Base-by-base conservation (phyloP, 2,329 filamentous ascomycete genomes). In the Xylariomycetidae sp. region DNA sequence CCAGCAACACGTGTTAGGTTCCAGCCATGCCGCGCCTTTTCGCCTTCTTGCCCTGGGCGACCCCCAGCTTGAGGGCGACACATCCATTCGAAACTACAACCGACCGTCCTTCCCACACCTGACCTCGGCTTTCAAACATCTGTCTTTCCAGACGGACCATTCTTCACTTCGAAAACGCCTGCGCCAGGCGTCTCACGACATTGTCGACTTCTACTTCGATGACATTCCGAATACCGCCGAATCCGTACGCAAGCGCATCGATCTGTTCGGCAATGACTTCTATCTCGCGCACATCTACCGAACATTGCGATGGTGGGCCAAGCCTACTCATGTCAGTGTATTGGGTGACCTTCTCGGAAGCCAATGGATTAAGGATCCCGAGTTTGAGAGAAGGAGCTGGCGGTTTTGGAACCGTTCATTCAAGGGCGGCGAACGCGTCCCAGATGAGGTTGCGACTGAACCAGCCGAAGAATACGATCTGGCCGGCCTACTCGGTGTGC, bases 281-380 rank as follows among this genome's bases (percentile, higher is more conserved):
- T 98, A 96, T 59, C 74, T 98, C 19, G 86, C 85, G 14, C 92
- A 98, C 58, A 88, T 95, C 38, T 95, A 93, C 60, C 76, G 86
- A 12, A 84, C 79, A 0, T 61, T 95, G 31, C 72, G 76, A 46
- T 94, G 88, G 86, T 93, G 85, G 82, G 76, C 83, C 1, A 64
- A 68, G 12, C 92, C 92, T 7, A 93, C 86, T 0, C 92, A 98
- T 57, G 77, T 92, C 14, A 79, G 84, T 0, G 88, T 96, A 0
- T 68, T 98, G 4, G 92, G 92, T 3, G 92, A 98, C 56, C 66
- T 98, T 38, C 66, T 98, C 8, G 92, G 92, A 8, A 95, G 88
- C 51, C 92, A 98, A 59, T 98, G 92, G 92, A 84, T 98, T 40
- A 74, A 74, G 31, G 80, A 95, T 54, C 74, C 72, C 19, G 92